Evolutionary conservation across 257 asterid species (phyloP).

Genomic region (Buddleja alternifolia): DNA sequence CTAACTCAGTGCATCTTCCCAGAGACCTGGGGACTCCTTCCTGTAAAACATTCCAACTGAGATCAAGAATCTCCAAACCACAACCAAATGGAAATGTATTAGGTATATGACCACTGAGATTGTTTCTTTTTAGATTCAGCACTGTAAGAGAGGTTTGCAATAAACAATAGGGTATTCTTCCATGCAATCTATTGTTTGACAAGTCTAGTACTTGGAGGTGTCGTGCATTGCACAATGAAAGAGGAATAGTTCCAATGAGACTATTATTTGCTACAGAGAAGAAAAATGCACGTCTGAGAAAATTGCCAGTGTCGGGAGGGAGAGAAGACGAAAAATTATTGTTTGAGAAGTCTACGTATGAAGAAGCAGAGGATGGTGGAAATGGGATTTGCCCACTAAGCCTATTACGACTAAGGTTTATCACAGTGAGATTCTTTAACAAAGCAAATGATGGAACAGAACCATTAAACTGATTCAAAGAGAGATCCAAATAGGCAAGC

Average conservation of each 20-base stretch:
- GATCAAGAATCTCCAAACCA: constrained; percentile 46
- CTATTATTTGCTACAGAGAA: constrained; percentile 55
- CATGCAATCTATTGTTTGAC: constrained; percentile 50
- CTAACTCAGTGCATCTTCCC: constrained; percentile 37
- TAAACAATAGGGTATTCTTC: constrained; percentile 55
- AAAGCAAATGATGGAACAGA: constrained; percentile 52
- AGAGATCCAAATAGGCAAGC: constrained; percentile 47
- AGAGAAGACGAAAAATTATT: constrained; percentile 48
- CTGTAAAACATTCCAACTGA: constrained; percentile 42
- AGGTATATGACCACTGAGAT: constrained; percentile 47
- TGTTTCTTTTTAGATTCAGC: constrained; percentile 52
- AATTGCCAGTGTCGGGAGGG: constrained; percentile 35
- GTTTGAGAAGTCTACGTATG: constrained; percentile 57
- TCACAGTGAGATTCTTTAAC: constrained; percentile 36
- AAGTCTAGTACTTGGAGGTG: constrained; percentile 52
- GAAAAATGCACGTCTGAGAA: constrained; percentile 12
- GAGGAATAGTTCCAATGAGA: constrained; percentile 50
- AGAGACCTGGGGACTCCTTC: constrained; percentile 53
- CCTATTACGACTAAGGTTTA: constrained; percentile 32
- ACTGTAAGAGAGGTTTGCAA: constrained; percentile 27
- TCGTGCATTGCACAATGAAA: constrained; percentile 54
- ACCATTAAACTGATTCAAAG: constrained; percentile 43
- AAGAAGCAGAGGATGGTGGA: constrained; percentile 26
- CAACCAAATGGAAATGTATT: constrained; percentile 37
- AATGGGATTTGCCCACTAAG: constrained; percentile 45